These are phyloP conservation scores for Meira miltonrushii DNA, from an alignment of 1,284 basidiomycete genomes.

Conservation along the genomic window DNA sequence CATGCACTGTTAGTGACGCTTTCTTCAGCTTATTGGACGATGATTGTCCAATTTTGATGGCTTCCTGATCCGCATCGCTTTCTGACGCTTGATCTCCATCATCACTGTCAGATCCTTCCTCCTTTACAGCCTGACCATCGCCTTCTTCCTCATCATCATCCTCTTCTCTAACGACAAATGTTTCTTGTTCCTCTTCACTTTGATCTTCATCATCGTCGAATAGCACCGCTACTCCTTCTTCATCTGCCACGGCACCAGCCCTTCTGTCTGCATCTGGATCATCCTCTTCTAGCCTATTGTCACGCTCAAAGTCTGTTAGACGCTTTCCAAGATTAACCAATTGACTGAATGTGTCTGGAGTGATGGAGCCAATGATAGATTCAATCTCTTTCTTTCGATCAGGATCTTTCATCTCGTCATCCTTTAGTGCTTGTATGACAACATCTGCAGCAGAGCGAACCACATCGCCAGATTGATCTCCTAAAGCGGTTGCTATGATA, in stretches of 20 bases:
- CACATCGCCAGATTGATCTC: slow-evolving; percentile 92
- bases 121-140: slow-evolving; percentile 60
- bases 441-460: slow-evolving; percentile 89
- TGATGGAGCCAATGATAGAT: slow-evolving; percentile 67
- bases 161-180: slow-evolving; percentile 65
- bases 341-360: slow-evolving; percentile 75
- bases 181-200: slow-evolving; percentile 79
- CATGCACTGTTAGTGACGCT: slow-evolving; percentile 64
- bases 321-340: slow-evolving; percentile 85
- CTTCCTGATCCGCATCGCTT: slow-evolving; percentile 59
- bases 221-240: slow-evolving; percentile 52
- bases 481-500: slow-evolving; percentile 63
- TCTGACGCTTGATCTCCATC: slow-evolving; percentile 62
- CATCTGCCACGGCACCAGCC: slow-evolving; percentile 74
- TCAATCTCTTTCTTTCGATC: slow-evolving; percentile 96
- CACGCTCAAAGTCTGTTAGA: slow-evolving; percentile 88
- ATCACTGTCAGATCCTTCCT: slow-evolving; percentile 58
- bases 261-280: slow-evolving; percentile 69
- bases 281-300: slow-evolving; percentile 63
- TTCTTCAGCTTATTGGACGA: slow-evolving; percentile 58
- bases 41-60: slow-evolving; percentile 17
- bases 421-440: slow-evolving; percentile 83
- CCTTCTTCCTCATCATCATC: slow-evolving; percentile 66
- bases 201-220: slow-evolving; percentile 64
- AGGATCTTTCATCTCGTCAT: slow-evolving; percentile 84